A percentile compares a stretch with the other conserved stretches of the same genome.
Conservation (phyloP, 2,329 filamentous ascomycete species). For the Talaromyces albobiverticillius region DNA sequence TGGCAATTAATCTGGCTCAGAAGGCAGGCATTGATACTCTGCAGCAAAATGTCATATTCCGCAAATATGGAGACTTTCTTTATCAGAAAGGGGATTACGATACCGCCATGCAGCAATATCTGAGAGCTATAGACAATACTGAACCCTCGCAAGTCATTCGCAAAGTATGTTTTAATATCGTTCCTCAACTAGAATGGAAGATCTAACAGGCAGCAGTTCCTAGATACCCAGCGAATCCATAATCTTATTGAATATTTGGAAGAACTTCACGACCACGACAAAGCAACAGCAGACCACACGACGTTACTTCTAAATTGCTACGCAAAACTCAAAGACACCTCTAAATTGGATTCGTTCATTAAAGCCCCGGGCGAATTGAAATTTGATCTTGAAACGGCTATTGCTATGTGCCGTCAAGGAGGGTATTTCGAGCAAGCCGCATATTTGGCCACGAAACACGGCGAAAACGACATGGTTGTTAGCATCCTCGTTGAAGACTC, state of each 20-base stretch:
- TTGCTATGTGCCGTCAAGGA: slow-evolving; percentile 94
- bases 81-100: slow-evolving; percentile 97
- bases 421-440: slow-evolving; percentile 97
- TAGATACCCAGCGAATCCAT: slow-evolving; percentile 95
- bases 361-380: slow-evolving; percentile 85
- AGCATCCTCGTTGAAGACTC: slow-evolving; percentile 96
- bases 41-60: slow-evolving; percentile 88
- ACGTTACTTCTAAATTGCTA: slow-evolving; percentile 95
- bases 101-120: slow-evolving; percentile 97
- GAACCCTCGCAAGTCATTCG: slow-evolving; percentile 95
- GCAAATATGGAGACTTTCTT: slow-evolving; percentile 88
- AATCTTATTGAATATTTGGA: slow-evolving; percentile 97
- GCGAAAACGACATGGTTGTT: slow-evolving; percentile 88
- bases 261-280: slow-evolving; percentile 90
- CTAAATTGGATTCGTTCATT: slow-evolving; percentile 94
- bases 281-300: slow-evolving; percentile 91
- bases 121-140: slow-evolving; percentile 92
- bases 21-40: slow-evolving; percentile 75
- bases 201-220: slow-evolving; percentile 57
- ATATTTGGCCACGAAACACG: slow-evolving; percentile 89
- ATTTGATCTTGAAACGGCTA: slow-evolving; percentile 95
- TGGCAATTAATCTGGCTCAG: slow-evolving; percentile 89
- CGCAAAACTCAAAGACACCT: slow-evolving; percentile 94
- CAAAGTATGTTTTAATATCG: slow-evolving; percentile 55
- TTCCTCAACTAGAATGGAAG: neutral